Evolutionary conservation across 2,329 filamentous ascomycete genomes (phyloP).

Genomic region (Colletotrichum incanum): DNA sequence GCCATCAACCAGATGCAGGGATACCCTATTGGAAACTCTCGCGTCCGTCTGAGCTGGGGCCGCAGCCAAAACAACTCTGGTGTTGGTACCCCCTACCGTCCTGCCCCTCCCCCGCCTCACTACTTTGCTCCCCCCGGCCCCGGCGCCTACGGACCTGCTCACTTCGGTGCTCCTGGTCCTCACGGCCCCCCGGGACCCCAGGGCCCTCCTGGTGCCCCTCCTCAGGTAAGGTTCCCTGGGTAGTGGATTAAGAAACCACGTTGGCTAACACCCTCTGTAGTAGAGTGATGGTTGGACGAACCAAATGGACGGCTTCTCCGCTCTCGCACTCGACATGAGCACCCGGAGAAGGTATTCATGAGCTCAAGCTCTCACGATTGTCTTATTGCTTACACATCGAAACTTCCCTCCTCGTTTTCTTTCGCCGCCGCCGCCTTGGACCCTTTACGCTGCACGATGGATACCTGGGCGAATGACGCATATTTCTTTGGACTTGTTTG

Average conservation of each 20-base stretch:
- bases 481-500: conserved; percentile 44
- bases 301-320: conserved; percentile 11
- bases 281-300: conserved; percentile 33
- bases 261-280: conserved; percentile 23
- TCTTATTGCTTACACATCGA: conserved; percentile 33
- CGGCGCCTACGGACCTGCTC: conserved; percentile 62
- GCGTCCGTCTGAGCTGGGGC: conserved; percentile 97
- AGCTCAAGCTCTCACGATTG: conserved; percentile 18
- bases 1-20: conserved; percentile 99
- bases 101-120: conserved; percentile 80
- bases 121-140: conserved; percentile 61
- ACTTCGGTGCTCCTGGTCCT: conserved; percentile 64
- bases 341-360: background rate
- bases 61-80: conserved; percentile 99
- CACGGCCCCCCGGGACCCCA: conserved; percentile 58
- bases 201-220: conserved; percentile 56
- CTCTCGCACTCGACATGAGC: conserved; percentile 2
- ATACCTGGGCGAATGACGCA: conserved; percentile 42
- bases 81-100: conserved; percentile 96
- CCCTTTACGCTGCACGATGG: conserved; percentile 42
- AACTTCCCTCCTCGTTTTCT: conserved; percentile 34
- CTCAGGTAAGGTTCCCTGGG: conserved; percentile 30
- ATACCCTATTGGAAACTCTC: conserved; percentile 98
- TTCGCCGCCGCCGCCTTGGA: conserved; percentile 37
- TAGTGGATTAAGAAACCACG: background rate